Base-by-base conservation (phyloP, 2,329 filamentous ascomycete genomes). In the Trichophaea hybrida region DNA sequence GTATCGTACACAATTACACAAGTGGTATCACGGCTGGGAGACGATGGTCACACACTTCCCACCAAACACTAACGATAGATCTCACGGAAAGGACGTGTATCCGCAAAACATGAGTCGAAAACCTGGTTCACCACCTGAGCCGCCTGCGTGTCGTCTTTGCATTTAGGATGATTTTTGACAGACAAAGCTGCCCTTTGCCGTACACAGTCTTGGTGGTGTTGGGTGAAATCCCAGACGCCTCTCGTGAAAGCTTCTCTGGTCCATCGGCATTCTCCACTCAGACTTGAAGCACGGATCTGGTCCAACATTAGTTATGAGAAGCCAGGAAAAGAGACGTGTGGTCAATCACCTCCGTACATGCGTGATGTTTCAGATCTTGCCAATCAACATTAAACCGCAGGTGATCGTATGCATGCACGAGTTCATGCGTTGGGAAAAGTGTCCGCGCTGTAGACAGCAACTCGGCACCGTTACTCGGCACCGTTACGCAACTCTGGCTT, bases 101-200 rank as follows among this genome's bases (percentile, higher is more conserved):
- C 93, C 55, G 81, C 76, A 72, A 94, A 98, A 73, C 93, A 98
- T 68, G 89, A 96, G 67, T 95, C 90, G 88, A 91, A 98, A n/a
- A 98, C 93, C 73, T 94, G 85, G 73, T 97, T 93, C 60, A 98
- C 88, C 32, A 94, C 83, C 74, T 86, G 88, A 55, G 82, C 80
- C 3, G 93, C 93, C 67, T 97, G 87, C 12, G 83, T 82, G 68
- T 94, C 84, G 72, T 94, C 86, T 72, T 86, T 87, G 70, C 90
- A 93, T 51, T 79, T 78, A 13, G 89, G 88, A 62, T 93, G 78
- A 37, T 80, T 83, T 75, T 82, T 80, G 67, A 98, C 81, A 24
- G 87, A 94, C 66, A 86, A 74, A 37, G 88, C 82, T 8, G 93
- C 93, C 67, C 93, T 78, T 69, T 81, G 76, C 62, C 89, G 79